Evolutionary conservation across 108 stramenopile species (phyloP), one percentile per base, ranked within the genome.

Genomic region (Schizochytrium sp.): DNA sequence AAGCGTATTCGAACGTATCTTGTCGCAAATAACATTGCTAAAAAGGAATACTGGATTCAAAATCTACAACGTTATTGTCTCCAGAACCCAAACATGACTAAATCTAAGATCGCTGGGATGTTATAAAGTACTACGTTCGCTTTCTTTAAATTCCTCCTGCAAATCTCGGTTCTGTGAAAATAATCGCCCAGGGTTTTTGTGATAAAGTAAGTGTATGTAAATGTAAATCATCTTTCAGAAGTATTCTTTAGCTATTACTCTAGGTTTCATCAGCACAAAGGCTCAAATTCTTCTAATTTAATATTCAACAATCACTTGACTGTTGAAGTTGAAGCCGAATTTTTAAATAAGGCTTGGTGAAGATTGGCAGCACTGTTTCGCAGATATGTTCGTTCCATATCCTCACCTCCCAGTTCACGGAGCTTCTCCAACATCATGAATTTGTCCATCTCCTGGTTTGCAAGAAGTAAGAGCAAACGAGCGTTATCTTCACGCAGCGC

Each of bases 331-430:
- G 59, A n/a, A n/a, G 59, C 59, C 2, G 64, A 1, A 44, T 38
- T 7, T 44, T 38, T 7, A 69, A 69, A 69, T 1, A 69, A 44
- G 7, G 64, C 64, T 44, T 15, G 64, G 28, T 69, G 64, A 5
- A 69, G 64, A 69, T 69, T 69, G 12, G 64, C 64, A 7, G 64
- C 64, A 44, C 64, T 69, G 28, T 69, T 15, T 8, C 64, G 64
- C 64, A 69, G 44, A 69, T 44, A 69, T 5, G 64, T 69, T 44
- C 64, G 12, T 44, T 69, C 64, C 28, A 44, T 44, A 44, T 15
- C 64, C 76, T 83, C 76, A 38, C 76, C 76, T 38, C 76, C 76
- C 38, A 83, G 76, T 83, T 83, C 53, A n/a, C 53, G 47, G 28
- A 83, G 13, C 50, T 49, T 83, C 2, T 83, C 45, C 17, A 83